Conservation (phyloP, 2,329 filamentous ascomycete species). For the Trichoderma semiorbis region DNA sequence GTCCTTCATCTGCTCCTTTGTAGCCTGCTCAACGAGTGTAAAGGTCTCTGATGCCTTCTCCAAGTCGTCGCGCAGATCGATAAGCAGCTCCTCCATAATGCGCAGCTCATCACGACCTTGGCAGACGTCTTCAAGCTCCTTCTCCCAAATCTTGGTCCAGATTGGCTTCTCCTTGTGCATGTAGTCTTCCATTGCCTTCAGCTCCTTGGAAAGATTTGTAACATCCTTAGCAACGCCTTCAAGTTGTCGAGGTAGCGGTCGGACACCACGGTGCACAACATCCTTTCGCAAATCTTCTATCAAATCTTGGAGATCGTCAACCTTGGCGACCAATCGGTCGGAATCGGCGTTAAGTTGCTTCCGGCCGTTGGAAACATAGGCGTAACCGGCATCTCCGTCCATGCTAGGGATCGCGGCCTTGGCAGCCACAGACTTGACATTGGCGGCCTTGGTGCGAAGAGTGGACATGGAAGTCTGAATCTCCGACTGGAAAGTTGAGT, state of each 20-base stretch:
- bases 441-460: conserved; percentile 75
- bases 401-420: conserved; percentile 68
- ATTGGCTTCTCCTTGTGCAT: conserved; percentile 88
- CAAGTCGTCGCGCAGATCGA: conserved; percentile 89
- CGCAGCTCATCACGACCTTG: conserved; percentile 92
- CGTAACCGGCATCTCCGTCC: conserved; percentile 74
- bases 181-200: conserved; percentile 92
- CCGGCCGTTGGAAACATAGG: conserved; percentile 81
- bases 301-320: conserved; percentile 95
- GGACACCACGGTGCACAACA: conserved; percentile 87
- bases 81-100: conserved; percentile 91
- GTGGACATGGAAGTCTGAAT: conserved; percentile 82
- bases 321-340: conserved; percentile 83
- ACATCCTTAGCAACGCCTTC: conserved; percentile 90
- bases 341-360: conserved; percentile 84
- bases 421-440: conserved; percentile 72
- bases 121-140: conserved; percentile 92
- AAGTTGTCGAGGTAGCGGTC: conserved; percentile 84
- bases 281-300: conserved; percentile 97
- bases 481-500: conserved; percentile 85
- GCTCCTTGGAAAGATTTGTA: conserved; percentile 71
- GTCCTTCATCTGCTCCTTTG: conserved; percentile 93
- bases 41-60: conserved; percentile 95
- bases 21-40: conserved; percentile 91
- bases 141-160: conserved; percentile 99